A percentile compares a stretch with the other conserved stretches of the same genome.
These are phyloP conservation scores for Colletotrichum cuscutae DNA, from an alignment of 2,329 filamentous ascomycete species.

Conservation along the genomic window DNA sequence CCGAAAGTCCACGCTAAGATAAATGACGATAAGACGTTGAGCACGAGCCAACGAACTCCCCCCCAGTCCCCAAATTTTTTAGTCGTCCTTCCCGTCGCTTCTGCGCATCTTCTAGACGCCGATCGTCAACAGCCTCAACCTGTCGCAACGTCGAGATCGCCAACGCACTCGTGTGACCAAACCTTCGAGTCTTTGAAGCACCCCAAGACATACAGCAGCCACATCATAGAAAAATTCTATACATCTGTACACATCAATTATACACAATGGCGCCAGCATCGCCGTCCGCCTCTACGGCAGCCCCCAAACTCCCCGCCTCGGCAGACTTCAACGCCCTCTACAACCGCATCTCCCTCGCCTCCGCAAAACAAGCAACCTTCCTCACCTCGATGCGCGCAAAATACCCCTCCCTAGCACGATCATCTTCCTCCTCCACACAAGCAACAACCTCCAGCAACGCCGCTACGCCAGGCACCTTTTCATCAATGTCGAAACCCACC, in stretches of 20 bases:
- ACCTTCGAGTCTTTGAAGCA: no score
- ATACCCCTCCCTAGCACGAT: slow-evolving; percentile 26
- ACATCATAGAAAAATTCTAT: background rate
- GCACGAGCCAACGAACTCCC: background rate
- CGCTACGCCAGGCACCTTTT: slow-evolving; percentile 26
- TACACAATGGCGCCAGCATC: slow-evolving; percentile 23
- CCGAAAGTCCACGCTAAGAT: slow-evolving; percentile 7
- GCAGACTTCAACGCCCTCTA: slow-evolving; percentile 50
- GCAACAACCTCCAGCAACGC: background rate
- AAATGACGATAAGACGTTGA: background rate
- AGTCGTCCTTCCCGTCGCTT: background rate
- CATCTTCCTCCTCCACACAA: slow-evolving; percentile 20
- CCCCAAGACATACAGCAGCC: no score
- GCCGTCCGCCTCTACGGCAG: slow-evolving; percentile 42
- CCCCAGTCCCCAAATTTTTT: background rate
- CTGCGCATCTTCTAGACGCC: background rate
- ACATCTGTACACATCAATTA: background rate
- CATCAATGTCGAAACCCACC: slow-evolving; percentile 30
- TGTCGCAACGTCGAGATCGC: background rate
- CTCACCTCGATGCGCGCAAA: slow-evolving; percentile 41
- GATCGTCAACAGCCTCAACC: background rate
- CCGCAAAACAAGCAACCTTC: slow-evolving; percentile 47
- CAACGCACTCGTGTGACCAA: background rate
- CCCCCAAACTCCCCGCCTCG: slow-evolving; percentile 44
- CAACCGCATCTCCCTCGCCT: slow-evolving; percentile 54